Percentiles rank a stretch among this genome's conserved stretches.
These are phyloP conservation scores for Combretum micranthum DNA, from an alignment of 345 rosid species.

Conservation along the genomic window DNA sequence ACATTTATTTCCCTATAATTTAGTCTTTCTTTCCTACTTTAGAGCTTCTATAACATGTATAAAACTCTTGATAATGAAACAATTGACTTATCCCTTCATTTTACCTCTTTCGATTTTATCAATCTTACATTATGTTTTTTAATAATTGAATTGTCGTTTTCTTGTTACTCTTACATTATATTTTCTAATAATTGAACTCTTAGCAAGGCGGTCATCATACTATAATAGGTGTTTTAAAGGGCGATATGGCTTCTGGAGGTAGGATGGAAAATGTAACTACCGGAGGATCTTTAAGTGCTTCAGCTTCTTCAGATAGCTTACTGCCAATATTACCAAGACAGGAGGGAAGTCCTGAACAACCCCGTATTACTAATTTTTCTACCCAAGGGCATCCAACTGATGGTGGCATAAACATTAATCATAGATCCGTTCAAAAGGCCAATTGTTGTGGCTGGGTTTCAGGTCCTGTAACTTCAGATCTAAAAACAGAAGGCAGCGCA, in stretches of 20 bases:
- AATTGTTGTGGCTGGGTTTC: slow-evolving; percentile 24
- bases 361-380: background rate
- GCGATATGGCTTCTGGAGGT: background rate
- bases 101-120: too few species aligned
- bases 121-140: too few species aligned
- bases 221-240: slow-evolving; percentile 10
- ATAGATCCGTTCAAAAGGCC: slow-evolving; percentile 12
- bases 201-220: too few species aligned
- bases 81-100: too few species aligned
- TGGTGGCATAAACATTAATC: background rate
- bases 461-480: slow-evolving; percentile 10
- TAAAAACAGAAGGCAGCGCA: slow-evolving; percentile 17
- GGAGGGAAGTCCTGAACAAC: slow-evolving; percentile 2
- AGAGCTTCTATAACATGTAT: too few species aligned
- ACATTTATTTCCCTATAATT: too few species aligned
- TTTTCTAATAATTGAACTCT: too few species aligned
- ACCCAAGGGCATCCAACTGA: background rate
- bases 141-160: too few species aligned
- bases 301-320: slow-evolving; percentile 11
- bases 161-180: too few species aligned
- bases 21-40: too few species aligned
- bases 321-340: slow-evolving; percentile 4
- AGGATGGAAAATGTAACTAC: too few species aligned
- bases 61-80: too few species aligned
- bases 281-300: background rate